Base-by-base conservation (phyloP, 2,329 filamentous ascomycete species). In the Teratosphaeria gauchensis region DNA sequence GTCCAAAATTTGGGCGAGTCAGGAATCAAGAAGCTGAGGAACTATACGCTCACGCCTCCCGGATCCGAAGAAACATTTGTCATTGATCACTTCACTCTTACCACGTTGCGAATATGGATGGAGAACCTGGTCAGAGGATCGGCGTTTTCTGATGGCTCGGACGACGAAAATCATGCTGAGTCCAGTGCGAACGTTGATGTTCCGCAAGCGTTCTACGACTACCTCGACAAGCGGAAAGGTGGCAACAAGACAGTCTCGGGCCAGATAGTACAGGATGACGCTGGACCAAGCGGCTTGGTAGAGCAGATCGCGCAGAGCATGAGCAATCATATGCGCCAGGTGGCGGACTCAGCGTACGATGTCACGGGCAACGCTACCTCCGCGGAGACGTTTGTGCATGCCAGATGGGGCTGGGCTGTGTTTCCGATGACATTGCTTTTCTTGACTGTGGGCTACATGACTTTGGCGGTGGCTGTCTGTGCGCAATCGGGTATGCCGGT, bases 331-430 rank as follows among this genome's bases (percentile, higher is more conserved):
- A 54, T 62, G 38, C 55, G 60, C 0, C 28, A 2, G 35, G 16
- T 33, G n/a, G 33, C 33, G 1, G 28, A 54, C 19, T 5, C 32
- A 48, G 56, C 53, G 3, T 6, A 42, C 3, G 56, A 56, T 14
- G 56, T 42, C 2, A 31, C 19, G 4, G 56, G 56, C 11, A 35
- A 28, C 28, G 60, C 58, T 4, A 53, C 24, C 4, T 53, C 38
- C 1, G 21, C 53, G 30, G 14, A 55, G 46, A 59, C 46, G 2
- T 35, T 59, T 7, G 62, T 63, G 3, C 56, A 51, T n/a, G 60
- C 51, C n/a, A 58, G 60, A 21, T 62, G 60, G 60, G 24, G 53
- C n/a, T 63, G 58, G 60, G 54, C 53, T 5, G 58, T 59, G 11
- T 56, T 59, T 12, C 58, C 62, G 1, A 16, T 62, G 2, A 19